phyloP scores from a whole-genome alignment of 2,329 filamentous ascomycete genomes.

The Fusarium veterinarium region DNA sequence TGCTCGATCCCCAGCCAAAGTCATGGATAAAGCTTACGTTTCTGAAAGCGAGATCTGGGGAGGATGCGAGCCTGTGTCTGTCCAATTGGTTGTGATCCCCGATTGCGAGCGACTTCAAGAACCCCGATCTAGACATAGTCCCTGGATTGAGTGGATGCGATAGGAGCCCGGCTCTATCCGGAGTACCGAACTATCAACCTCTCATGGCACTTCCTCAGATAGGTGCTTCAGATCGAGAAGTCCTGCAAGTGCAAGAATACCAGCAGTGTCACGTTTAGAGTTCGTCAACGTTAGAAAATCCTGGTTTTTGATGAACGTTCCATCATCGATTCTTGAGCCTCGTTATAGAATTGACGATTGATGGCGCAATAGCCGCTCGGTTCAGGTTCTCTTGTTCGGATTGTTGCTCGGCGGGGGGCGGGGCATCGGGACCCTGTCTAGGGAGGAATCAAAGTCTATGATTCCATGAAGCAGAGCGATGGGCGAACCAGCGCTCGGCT shows the following conservation, averaged over 20 bases:
- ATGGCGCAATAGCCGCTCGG: conserved; percentile 20
- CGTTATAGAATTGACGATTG: conserved; percentile 5
- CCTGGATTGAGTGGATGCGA: conserved; percentile 43
- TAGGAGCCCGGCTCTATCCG: conserved; percentile 36
- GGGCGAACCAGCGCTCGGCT: conserved; percentile 35
- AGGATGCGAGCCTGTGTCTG: conserved; percentile 27
- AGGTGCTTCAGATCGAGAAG: conserved; percentile 2
- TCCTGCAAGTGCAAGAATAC: background rate
- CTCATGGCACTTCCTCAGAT: conserved; percentile 6
- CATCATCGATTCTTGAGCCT: conserved; percentile 10
- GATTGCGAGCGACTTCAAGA: conserved; percentile 41
- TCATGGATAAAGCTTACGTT: conserved; percentile 43
- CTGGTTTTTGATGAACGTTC: background rate
- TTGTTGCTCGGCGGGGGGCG: conserved; percentile 29
- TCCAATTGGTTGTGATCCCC: conserved; percentile 41
- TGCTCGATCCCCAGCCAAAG: conserved; percentile 23
- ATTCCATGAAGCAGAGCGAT: conserved; percentile 30
- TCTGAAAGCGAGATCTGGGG: conserved; percentile 42
- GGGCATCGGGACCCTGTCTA: conserved; percentile 27
- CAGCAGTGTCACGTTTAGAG: background rate
- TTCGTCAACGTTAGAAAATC: background rate
- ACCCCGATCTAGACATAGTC: conserved; percentile 44
- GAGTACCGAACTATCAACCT: conserved; percentile 30
- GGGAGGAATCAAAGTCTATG: conserved; percentile 33
- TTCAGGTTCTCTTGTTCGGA: conserved; percentile 12